Evolutionary conservation across 75 land plant species (phyloP), one percentile per base, ranked within the genome.

Genomic region (Sequoiadendron giganteum): DNA sequence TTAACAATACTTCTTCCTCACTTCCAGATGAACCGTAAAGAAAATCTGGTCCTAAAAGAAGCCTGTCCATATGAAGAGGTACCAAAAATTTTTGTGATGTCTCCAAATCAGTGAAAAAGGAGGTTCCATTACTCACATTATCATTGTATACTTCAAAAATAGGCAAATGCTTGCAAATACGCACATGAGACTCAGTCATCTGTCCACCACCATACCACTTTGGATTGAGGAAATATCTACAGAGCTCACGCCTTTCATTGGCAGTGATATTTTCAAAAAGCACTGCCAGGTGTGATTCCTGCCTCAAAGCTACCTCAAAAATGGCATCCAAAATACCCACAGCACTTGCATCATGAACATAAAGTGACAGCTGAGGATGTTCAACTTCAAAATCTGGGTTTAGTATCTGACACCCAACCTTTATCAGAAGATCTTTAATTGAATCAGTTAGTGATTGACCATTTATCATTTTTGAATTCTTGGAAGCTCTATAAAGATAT

Each of bases 371-470:
- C 61, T 92, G 90, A 32, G 81, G 90, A 86, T 97, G 99, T 54
- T 93, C 90, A 42, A 94, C 65, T 40, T 88, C 89, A 91, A 95
- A 89, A 7, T 87, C 92, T 8, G 86, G 48, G 55, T 93, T 85
- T 83, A 96, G 76, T 21, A 96, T 85, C 83, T 90, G 92, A 89
- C 98, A 97, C 45, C 99, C 99, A 87, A 96, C 87, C 88, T 92
- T 94, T 25, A 79, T 88, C 65, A 97, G 90, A 56, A 96, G 55
- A 2, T 84, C 56, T 90, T 91, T 89, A 87, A 97, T 16, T 42
- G 80, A 88, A 49, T 90, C 86, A 54, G 95, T 89, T 86, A 95
- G 88, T 42, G 42, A 52, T 28, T 76, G 93, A 47, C 89, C 86
- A 86, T 91, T 90, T 28, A 95, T 73, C 58, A 97, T 77, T 77